Evolutionary conservation across 129 eudicot species (phyloP), one percentile per base, ranked within the genome.

Genomic region (Flaveria linearis): DNA sequence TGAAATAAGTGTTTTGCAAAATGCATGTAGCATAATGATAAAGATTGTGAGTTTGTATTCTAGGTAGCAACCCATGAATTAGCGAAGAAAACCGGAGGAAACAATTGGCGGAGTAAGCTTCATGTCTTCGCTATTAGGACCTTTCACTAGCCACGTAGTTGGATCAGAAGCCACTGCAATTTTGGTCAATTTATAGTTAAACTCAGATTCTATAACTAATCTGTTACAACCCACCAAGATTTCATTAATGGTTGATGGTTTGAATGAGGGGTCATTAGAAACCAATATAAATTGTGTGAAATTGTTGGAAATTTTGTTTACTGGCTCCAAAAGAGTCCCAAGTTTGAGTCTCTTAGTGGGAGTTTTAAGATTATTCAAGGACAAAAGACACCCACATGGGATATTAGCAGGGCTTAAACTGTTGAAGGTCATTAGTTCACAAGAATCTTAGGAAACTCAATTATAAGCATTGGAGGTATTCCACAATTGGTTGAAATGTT

Each of bases 241-340:
- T 36, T 91, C 92, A 5, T 75, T 90, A 49, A 72, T 91, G 82
- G 90, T 87, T 43, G 96, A 91, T 78, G 83, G 85, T 65, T 80
- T 91, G 83, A 91, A 91, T 45, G 95, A 91, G 77, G 95, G 97
- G 11, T 86, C 89, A 10, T 74, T 84, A 12, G 92, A 91, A 36
- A 87, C 97, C 26, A 91, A 88, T 67, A 71, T 88, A 9, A 87
- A 89, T 10, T 58, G 65, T 58, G 65, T 23, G 1, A 58, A 25
- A 58, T 22, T 58, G 65, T 0, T 2, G 3, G 2, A 26, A 26
- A 26, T 26, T 28, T 22, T 57, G 14, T 57, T 57, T 18, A 22
- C 5, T 1, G 33, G 15, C 64, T 23, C 64, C 23, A 14, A 57
- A 9, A 57, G 3, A 9, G 33, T 23, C 64, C 64, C 64, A 57